Percentiles rank a stretch among this genome's conserved stretches.
Evolutionary conservation across 176 grass and related monocot species (phyloP).

Genomic region (Avena insularis): DNA sequence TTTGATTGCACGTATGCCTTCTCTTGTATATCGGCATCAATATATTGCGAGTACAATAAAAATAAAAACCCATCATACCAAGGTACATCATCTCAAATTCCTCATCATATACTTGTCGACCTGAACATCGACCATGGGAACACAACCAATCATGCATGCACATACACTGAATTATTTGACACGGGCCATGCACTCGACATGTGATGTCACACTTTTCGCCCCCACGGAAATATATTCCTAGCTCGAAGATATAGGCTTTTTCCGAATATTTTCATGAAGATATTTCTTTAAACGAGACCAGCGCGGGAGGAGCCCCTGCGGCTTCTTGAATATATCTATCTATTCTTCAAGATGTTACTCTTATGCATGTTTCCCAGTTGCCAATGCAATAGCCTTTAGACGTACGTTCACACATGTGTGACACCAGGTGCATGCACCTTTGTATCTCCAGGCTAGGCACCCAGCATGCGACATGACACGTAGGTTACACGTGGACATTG

Average conservation of each 20-base stretch:
- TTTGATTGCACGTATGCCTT: too few relatives aligned
- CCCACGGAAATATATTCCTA: not conserved
- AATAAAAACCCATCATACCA: not conserved
- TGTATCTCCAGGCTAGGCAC: not conserved
- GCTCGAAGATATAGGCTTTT: not conserved
- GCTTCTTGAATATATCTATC: too few relatives aligned
- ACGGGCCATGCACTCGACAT: not conserved
- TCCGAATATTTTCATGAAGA: not conserved
- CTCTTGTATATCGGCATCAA: not conserved
- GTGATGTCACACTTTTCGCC: not conserved
- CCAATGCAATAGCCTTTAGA: not conserved
- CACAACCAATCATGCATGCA: slow-evolving; percentile 19
- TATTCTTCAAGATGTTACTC: not conserved
- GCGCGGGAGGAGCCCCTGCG: too few relatives aligned
- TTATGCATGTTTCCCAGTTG: not conserved
- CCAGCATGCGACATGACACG: not conserved
- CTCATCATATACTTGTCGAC: not conserved
- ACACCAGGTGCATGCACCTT: slow-evolving; percentile 6
- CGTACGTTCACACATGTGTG: not conserved
- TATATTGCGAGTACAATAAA: not conserved
- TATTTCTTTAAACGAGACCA: not conserved
- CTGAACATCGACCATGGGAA: slow-evolving; percentile 15
- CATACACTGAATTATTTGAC: slow-evolving; percentile 15
- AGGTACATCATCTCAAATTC: not conserved
- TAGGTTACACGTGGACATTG: slow-evolving; percentile 30